phyloP scores from a whole-genome alignment of 2,329 filamentous ascomycete species.

The Stemphylium vesicarium region DNA sequence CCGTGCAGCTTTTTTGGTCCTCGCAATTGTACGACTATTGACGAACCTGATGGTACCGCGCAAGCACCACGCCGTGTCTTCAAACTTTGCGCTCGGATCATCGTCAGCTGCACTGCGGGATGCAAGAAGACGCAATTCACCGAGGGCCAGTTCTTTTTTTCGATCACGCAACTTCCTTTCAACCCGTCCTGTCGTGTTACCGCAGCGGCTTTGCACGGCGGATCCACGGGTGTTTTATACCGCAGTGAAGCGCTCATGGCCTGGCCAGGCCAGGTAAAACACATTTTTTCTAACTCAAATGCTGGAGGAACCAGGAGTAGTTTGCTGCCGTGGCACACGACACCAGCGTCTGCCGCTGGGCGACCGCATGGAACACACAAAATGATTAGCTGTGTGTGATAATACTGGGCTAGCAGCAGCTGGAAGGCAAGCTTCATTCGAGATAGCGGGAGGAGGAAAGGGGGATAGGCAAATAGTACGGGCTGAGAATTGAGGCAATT shows the following conservation, averaged over 20 bases:
- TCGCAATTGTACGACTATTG: constrained; percentile 15
- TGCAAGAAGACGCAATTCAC: constrained; percentile 1
- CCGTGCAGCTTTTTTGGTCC: constrained; percentile 1
- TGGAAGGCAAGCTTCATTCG: constrained; percentile 3
- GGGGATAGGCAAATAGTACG: neutral
- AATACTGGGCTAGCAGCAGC: neutral
- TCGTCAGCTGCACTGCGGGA: constrained; percentile 18
- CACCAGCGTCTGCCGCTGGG: neutral
- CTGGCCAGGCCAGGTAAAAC: too few relatives aligned
- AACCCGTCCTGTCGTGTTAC: constrained; percentile 4
- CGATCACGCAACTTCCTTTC: constrained; percentile 11
- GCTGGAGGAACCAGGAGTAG: neutral
- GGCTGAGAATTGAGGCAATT: neutral
- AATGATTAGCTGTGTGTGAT: neutral
- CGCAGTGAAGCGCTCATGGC: neutral
- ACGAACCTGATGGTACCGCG: constrained; percentile 9
- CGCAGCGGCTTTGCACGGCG: neutral
- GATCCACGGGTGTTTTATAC: neutral
- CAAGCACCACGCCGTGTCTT: constrained; percentile 10
- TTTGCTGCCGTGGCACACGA: constrained; percentile 2
- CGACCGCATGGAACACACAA: neutral
- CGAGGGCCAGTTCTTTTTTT: neutral
- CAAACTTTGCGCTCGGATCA: constrained; percentile 11
- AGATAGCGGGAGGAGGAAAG: neutral
- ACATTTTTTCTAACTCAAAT: neutral